Conservation (phyloP, 1,284 basidiomycete species). For the Cystobasidiaceae sp. region DNA sequence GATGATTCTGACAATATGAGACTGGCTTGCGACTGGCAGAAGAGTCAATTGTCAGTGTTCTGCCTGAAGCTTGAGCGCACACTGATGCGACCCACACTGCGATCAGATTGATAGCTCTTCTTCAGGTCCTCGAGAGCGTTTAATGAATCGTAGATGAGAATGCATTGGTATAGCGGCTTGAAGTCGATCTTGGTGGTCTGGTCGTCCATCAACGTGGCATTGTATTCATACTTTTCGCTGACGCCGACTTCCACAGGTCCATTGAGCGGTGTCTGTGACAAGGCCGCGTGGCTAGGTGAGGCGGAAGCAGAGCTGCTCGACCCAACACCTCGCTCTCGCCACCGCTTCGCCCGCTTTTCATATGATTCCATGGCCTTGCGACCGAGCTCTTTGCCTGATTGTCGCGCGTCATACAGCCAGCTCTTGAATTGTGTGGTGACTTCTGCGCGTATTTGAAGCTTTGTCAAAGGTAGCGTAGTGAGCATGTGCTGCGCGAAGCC, state of each 20-base stretch:
- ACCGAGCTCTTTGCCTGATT: conserved; percentile 80
- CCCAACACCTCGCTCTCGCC: conserved; percentile 58
- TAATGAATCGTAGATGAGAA: conserved; percentile 91
- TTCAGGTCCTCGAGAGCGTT: conserved; percentile 85
- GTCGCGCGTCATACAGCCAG: conserved; percentile 92
- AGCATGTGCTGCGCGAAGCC: conserved; percentile 89
- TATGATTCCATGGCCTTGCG: conserved; percentile 83
- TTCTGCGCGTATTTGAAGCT: conserved; percentile 80
- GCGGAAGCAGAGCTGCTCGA: conserved; percentile 47
- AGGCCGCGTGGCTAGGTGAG: conserved; percentile 52
- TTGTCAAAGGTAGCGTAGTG: conserved; percentile 82
- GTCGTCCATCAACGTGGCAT: conserved; percentile 74
- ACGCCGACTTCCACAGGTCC: conserved; percentile 90
- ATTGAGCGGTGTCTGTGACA: conserved; percentile 74
- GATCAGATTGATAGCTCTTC: conserved; percentile 87
- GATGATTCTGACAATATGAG: conserved; percentile 72
- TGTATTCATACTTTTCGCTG: conserved; percentile 82
- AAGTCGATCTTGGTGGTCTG: conserved; percentile 86
- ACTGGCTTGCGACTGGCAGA: conserved; percentile 80
- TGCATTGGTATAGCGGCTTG: conserved; percentile 90
- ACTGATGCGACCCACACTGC: conserved; percentile 59
- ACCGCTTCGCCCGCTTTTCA: conserved; percentile 75
- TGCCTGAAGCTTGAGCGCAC: not conserved
- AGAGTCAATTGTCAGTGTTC: conserved; percentile 15
- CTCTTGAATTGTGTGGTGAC: conserved; percentile 94